These are phyloP conservation scores for Helotiales sp. DNA, from an alignment of 2,329 filamentous ascomycete genomes.

Conservation along the genomic window DNA sequence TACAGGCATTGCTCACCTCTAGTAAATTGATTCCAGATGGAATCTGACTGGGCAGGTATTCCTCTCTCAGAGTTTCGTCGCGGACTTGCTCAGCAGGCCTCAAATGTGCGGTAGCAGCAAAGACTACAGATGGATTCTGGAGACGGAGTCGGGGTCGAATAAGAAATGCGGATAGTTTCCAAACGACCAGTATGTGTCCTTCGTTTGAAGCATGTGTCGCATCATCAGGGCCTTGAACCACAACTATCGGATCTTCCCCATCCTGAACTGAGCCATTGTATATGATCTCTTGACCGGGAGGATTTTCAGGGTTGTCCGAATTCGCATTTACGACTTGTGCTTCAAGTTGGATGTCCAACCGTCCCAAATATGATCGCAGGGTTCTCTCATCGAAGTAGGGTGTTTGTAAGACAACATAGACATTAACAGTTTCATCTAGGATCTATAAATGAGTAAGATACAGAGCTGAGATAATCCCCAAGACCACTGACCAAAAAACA, in stretches of 20 bases:
- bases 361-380: constrained; percentile 58
- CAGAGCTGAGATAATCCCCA: constrained; percentile 31
- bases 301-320: constrained; percentile 44
- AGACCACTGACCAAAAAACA: constrained; percentile 68
- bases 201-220: constrained; percentile 29
- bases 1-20: constrained; percentile 40
- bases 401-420: constrained; percentile 68
- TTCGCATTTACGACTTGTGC: constrained; percentile 62
- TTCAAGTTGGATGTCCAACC: constrained; percentile 67
- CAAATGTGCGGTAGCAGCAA: constrained; percentile 61
- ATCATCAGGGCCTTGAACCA: constrained; percentile 44
- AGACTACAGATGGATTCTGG: constrained; percentile 65
- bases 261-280: constrained; percentile 55
- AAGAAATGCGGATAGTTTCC: constrained; percentile 61
- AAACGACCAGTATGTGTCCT: constrained; percentile 54
- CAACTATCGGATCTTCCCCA: constrained; percentile 49
- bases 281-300: constrained; percentile 57
- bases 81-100: constrained; percentile 50
- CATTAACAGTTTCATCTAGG: constrained; percentile 70
- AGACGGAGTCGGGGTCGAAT: constrained; percentile 62
- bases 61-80: constrained; percentile 47
- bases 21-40: constrained; percentile 76
- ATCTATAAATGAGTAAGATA: constrained; percentile 51
- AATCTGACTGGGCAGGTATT: constrained; percentile 69
- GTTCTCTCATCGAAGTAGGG: constrained; percentile 57